These are phyloP conservation scores for Syncephalastrum sp. DNA, from an alignment of 371 early-diverging fungal species.

Conservation along the genomic window DNA sequence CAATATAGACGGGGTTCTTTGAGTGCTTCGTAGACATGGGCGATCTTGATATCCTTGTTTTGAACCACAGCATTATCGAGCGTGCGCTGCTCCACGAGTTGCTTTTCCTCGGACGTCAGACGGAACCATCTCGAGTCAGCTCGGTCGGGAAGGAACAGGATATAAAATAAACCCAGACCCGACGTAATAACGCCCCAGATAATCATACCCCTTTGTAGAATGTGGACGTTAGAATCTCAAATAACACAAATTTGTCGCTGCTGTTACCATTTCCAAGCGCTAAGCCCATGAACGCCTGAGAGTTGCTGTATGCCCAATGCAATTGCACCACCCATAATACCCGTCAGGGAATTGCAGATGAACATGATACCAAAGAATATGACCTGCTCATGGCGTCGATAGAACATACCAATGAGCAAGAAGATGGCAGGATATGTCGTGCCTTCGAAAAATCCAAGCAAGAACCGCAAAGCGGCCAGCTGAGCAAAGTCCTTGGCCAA, in stretches of 20 bases:
- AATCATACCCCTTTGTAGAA: constrained; percentile 32
- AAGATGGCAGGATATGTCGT: constrained; percentile 15
- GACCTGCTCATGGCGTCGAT: constrained; percentile 15
- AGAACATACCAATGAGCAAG: constrained; percentile 11
- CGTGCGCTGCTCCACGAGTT: constrained; percentile 32
- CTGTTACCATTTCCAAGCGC: constrained; percentile 37
- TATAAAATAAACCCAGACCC: constrained; percentile 24
- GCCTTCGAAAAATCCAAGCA: constrained; percentile 17
- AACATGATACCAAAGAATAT: no score
- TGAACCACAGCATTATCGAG: constrained; percentile 34
- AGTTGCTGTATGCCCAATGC: constrained; percentile 5
- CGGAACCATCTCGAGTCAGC: constrained; percentile 27
- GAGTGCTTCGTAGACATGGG: constrained; percentile 33
- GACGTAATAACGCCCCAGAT: constrained; percentile 29
- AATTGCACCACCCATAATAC: no score
- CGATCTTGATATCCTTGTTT: constrained; percentile 26
- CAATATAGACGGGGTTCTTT: constrained; percentile 32
- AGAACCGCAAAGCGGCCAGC: constrained; percentile 9
- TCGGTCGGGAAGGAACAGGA: constrained; percentile 35
- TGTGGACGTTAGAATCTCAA: neutral
- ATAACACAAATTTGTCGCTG: neutral
- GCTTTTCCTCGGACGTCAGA: constrained; percentile 35
- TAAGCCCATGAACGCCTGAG: constrained; percentile 18
- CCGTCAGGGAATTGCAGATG: no score
- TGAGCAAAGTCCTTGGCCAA: constrained; percentile 10